A percentile compares a stretch with the other conserved stretches of the same genome.
Evolutionary conservation across 192 early-diverging fungal genomes (phyloP).

Genomic region (Backusella tarrabulga): DNA sequence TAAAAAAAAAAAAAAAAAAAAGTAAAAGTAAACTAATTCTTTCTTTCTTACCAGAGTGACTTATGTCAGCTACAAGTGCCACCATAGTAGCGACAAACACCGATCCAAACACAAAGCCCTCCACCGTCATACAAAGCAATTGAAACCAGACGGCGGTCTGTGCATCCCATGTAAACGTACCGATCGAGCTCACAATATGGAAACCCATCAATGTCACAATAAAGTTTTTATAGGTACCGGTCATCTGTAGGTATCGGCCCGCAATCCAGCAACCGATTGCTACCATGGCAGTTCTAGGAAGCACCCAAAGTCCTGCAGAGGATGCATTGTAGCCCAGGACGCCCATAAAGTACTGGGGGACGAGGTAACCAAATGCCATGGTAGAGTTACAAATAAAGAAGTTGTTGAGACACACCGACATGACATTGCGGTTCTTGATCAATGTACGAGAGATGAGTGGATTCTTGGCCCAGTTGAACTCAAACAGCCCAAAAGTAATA

Average conservation of each 20-base stretch:
- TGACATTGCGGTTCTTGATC: slow-evolving; percentile 59
- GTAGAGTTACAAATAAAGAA: slow-evolving; percentile 46
- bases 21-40: too few species aligned
- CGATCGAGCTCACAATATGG: slow-evolving; percentile 50
- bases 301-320: slow-evolving; percentile 33
- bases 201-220: slow-evolving; percentile 49
- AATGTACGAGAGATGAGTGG: slow-evolving; percentile 67
- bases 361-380: slow-evolving; percentile 15
- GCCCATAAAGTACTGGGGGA: slow-evolving; percentile 33
- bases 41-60: slow-evolving; percentile 39
- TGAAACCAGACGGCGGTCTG: slow-evolving; percentile 30
- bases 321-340: slow-evolving; percentile 25
- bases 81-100: slow-evolving; percentile 54
- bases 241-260: slow-evolving; percentile 19
- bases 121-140: slow-evolving; percentile 41
- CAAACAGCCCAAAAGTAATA: slow-evolving; percentile 51
- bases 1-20: too few species aligned
- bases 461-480: slow-evolving; percentile 60
- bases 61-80: slow-evolving; percentile 50
- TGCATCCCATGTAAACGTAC: slow-evolving; percentile 52
- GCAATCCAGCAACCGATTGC: slow-evolving; percentile 23
- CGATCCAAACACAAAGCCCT: slow-evolving; percentile 51
- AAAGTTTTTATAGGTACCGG: slow-evolving; percentile 22
- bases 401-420: slow-evolving; percentile 59
- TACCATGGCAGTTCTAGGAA: slow-evolving; percentile 26